Base-by-base conservation (phyloP, 345 rosid genomes). In the Trapa bicornis region DNA sequence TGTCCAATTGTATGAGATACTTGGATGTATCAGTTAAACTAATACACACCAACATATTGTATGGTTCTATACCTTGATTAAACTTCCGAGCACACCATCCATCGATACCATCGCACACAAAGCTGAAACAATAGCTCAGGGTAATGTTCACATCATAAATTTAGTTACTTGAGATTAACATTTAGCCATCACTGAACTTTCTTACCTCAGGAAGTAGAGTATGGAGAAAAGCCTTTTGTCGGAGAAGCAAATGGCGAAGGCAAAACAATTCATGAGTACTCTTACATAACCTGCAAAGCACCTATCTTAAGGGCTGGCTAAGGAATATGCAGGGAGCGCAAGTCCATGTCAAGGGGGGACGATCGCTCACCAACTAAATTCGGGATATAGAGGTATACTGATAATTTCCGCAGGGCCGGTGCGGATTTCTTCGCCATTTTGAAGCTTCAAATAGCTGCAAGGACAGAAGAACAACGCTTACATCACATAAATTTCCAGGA, bases 61-160 rank as follows among this genome's bases (percentile, higher is more conserved):
- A 52, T n/a, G 35, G 4, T 14, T 33, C 35, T 37, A 50, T 70
- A 89, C 97, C 94, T 87, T 93, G 98, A 75, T 93, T 87, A 77
- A 90, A 90, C 79, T 83, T 93, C 65, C 97, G 96, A 67, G 98
- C 97, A 69, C 90, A 87, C 95, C 97, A 91, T 64, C 96, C 97
- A 77, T 94, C 99, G 38, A 91, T 71, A 37, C 87, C 97, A 72
- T 94, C 99, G 70, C 94, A 94, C 22, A 88, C 92, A 74, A 94
- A 91, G 81, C 97, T 93, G 89, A 12, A 37, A 45, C 35, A 39
- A 33, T 54, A 53, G 45, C 14, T 6, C 36, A 9, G 13, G 45
- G 71, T 66, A 35, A 64, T 61, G 17, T 67, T 70, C 61, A 68
- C 41, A 74, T 35, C 54, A 3, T 53, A 36, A 2, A 71, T 47